Percentiles rank a stretch among this genome's conserved stretches.
These are phyloP conservation scores for Coemansia sp. DNA, from an alignment of 192 early-diverging fungal genomes.

Conservation along the genomic window DNA sequence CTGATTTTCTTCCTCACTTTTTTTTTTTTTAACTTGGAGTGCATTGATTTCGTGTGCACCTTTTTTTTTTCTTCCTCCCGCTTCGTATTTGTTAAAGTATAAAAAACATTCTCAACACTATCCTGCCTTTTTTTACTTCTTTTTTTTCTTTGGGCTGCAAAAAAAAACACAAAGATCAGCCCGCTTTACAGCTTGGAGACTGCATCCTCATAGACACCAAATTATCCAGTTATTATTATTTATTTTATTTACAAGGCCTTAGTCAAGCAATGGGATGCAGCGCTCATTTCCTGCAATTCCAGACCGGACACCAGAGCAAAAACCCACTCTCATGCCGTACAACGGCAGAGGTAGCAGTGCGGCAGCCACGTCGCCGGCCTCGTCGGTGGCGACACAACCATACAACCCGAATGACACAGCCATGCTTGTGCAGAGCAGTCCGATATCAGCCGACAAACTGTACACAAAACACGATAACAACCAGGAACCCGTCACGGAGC, in stretches of 20 bases:
- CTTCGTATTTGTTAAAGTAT: neutral
- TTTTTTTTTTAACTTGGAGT: neutral
- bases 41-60: neutral
- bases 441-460: conserved; percentile 17
- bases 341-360: neutral
- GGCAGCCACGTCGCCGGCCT: neutral
- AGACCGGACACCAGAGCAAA: neutral
- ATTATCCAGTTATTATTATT: too few relatives aligned
- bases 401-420: neutral
- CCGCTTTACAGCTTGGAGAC: too few relatives aligned
- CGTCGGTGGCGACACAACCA: conserved; percentile 9
- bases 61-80: neutral
- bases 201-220: too few relatives aligned
- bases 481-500: neutral
- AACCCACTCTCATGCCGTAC: neutral
- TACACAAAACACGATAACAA: too few relatives aligned
- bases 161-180: too few relatives aligned
- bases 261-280: conserved; percentile 12
- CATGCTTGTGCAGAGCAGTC: conserved; percentile 18
- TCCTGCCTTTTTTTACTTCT: too few relatives aligned
- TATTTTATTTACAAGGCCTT: neutral
- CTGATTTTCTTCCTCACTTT: neutral
- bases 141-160: conserved; percentile 1
- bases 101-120: too few relatives aligned
- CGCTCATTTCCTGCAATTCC: neutral